A percentile compares a stretch with the other conserved stretches of the same genome.
phyloP scores from a whole-genome alignment of 2,329 filamentous ascomycete genomes.

The Calonectria honghensis region DNA sequence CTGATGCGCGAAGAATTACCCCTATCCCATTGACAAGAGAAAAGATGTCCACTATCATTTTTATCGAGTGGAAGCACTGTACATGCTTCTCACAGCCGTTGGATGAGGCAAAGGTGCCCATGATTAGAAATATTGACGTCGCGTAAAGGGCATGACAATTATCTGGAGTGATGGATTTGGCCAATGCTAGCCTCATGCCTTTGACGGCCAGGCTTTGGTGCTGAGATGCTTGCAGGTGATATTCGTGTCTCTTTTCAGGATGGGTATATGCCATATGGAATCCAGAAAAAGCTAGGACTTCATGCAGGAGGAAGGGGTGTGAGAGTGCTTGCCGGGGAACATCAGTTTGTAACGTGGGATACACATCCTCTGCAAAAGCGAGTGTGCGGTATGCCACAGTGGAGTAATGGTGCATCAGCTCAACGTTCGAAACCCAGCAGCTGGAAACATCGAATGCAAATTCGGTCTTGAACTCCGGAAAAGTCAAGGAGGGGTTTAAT shows the following conservation, averaged over 20 bases:
- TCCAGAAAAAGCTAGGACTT: conserved; percentile 45
- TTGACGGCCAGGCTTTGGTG: conserved; percentile 44
- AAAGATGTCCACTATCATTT: conserved; percentile 13
- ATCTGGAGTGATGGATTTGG: neutral
- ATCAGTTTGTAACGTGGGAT: conserved; percentile 37
- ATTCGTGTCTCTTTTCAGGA: conserved; percentile 31
- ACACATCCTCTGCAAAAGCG: conserved; percentile 36
- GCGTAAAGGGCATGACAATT: conserved; percentile 47
- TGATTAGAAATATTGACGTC: conserved; percentile 35
- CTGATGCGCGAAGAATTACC: neutral
- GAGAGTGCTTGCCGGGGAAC: conserved; percentile 43
- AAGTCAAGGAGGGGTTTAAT: neutral
- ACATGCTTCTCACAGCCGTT: conserved; percentile 35
- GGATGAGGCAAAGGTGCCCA: conserved; percentile 47
- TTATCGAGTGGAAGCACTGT: conserved; percentile 9
- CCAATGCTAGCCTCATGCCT: conserved; percentile 40
- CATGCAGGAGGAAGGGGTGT: conserved; percentile 45
- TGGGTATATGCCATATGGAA: conserved; percentile 46
- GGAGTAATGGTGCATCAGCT: conserved; percentile 48
- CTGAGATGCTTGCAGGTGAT: conserved; percentile 43
- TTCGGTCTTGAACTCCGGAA: neutral
- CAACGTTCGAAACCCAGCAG: conserved; percentile 22
- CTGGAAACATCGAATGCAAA: neutral
- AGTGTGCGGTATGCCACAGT: conserved; percentile 47
- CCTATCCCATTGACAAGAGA: conserved; percentile 18